Percentiles rank a stretch among this genome's conserved stretches.
phyloP scores from a whole-genome alignment of 2,329 filamentous ascomycete species.

The Hypoxylon sp. region DNA sequence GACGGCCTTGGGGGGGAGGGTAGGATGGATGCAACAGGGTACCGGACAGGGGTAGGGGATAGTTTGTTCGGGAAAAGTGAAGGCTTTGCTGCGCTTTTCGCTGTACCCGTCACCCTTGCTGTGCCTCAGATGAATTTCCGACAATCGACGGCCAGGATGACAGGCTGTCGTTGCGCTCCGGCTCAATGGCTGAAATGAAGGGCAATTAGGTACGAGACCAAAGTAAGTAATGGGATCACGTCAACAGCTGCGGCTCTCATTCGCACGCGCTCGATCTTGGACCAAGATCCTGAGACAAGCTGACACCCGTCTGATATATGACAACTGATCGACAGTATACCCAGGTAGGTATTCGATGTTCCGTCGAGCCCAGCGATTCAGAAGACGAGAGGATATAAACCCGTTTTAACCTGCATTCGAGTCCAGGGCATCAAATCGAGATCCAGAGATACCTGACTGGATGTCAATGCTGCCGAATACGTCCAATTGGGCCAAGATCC shows the following conservation, averaged over 20 bases:
- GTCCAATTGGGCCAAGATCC: constrained; percentile 24
- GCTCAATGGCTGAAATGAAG: constrained; percentile 38
- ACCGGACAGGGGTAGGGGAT: constrained; percentile 35
- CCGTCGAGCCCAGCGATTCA: constrained; percentile 11
- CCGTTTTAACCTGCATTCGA: constrained; percentile 16
- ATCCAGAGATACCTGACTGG: constrained; percentile 6
- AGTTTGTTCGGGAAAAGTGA: constrained; percentile 29
- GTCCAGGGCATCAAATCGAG: constrained; percentile 7
- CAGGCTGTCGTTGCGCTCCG: constrained; percentile 24
- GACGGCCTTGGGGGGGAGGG: constrained; percentile 38
- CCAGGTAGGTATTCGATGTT: constrained; percentile 8
- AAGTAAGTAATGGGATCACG: constrained; percentile 1
- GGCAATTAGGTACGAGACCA: constrained; percentile 10
- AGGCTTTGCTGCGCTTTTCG: constrained; percentile 16
- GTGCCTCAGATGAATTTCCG: constrained; percentile 33
- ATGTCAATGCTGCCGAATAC: constrained; percentile 25
- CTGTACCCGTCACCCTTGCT: constrained; percentile 15
- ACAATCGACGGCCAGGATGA: constrained; percentile 9
- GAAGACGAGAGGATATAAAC: constrained; percentile 10
- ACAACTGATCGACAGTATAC: constrained; percentile 6
- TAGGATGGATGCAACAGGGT: constrained; percentile 38
- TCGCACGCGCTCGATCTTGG: constrained; percentile 13
- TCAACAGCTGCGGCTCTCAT: constrained; percentile 16
- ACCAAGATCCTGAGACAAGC: constrained; percentile 5
- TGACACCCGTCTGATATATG: constrained; percentile 13